phyloP scores from a whole-genome alignment of 2,329 filamentous ascomycete genomes.

The Bipolaris zeicola region DNA sequence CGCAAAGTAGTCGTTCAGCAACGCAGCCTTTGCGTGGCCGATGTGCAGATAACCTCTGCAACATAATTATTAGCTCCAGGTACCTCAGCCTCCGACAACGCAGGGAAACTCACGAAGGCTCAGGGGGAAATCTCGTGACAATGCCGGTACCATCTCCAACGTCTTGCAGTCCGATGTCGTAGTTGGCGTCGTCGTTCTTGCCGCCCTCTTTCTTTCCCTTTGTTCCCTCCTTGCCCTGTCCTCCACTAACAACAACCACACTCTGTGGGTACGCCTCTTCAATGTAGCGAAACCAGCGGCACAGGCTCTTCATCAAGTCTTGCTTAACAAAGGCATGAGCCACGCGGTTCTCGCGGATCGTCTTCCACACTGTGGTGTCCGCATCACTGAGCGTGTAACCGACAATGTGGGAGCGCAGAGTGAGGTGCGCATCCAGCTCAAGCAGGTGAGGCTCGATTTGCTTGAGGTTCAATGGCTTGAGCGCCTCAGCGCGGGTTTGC shows the following conservation, averaged over 20 bases:
- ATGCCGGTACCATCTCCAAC: slow-evolving; percentile 76
- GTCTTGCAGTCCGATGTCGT: slow-evolving; percentile 84
- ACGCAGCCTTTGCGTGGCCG: slow-evolving; percentile 90
- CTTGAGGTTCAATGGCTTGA: slow-evolving; percentile 75
- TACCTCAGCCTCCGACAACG: neutral
- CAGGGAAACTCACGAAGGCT: slow-evolving; percentile 72
- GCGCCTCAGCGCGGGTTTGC: slow-evolving; percentile 59
- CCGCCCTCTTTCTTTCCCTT: slow-evolving; percentile 64
- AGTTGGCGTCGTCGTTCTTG: slow-evolving; percentile 83
- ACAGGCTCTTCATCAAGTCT: slow-evolving; percentile 74
- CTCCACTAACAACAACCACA: slow-evolving; percentile 63
- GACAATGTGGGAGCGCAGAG: slow-evolving; percentile 82
- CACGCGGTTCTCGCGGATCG: slow-evolving; percentile 83
- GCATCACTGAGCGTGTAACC: slow-evolving; percentile 78
- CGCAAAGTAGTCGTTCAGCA: slow-evolving; percentile 96
- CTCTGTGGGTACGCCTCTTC: slow-evolving; percentile 82
- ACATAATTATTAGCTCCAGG: slow-evolving; percentile 10
- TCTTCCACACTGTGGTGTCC: slow-evolving; percentile 83
- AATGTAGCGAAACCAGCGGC: slow-evolving; percentile 86
- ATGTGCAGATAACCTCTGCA: slow-evolving; percentile 82
- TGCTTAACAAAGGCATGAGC: slow-evolving; percentile 80
- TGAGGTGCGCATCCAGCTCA: slow-evolving; percentile 85
- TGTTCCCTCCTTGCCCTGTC: slow-evolving; percentile 49
- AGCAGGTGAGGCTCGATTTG: slow-evolving; percentile 74
- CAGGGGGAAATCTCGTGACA: slow-evolving; percentile 89